Conservation (phyloP, 192 early-diverging fungal species). For the Coemansia aciculifera region DNA sequence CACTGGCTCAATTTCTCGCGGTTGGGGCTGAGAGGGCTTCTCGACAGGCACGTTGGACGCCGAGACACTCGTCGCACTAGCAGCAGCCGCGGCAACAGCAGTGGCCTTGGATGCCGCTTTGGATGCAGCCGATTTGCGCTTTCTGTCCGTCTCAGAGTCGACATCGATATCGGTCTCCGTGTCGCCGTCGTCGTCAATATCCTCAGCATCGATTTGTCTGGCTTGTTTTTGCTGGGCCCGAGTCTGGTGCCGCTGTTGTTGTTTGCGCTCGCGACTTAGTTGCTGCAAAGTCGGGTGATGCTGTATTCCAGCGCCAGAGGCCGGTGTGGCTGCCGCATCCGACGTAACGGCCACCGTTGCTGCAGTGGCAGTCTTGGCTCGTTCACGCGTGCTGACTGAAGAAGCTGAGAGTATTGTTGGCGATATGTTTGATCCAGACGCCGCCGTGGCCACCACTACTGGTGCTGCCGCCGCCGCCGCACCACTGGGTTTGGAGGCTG, state of each 20-base stretch:
- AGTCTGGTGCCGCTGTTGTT: conserved; percentile 38
- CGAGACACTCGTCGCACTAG: not conserved
- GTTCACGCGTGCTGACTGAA: not conserved
- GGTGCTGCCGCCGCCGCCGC: not conserved
- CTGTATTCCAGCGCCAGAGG: conserved; percentile 8
- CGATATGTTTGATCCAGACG: not conserved
- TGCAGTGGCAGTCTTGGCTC: conserved; percentile 2
- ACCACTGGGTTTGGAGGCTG: not conserved
- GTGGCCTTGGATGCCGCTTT: not conserved
- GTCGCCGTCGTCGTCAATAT: conserved; percentile 1
- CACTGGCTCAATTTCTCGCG: not conserved
- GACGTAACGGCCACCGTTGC: conserved; percentile 3
- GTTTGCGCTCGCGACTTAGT: conserved; percentile 45
- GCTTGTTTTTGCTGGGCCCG: conserved; percentile 22
- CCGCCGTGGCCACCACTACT: not conserved
- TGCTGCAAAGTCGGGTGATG: conserved; percentile 49
- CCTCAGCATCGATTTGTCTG: not conserved
- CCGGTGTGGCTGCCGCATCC: not conserved
- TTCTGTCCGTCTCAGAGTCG: not conserved
- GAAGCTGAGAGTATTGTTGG: not conserved
- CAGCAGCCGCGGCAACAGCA: not conserved
- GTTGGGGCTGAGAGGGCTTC: not conserved
- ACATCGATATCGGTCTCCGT: not conserved
- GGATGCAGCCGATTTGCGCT: not conserved
- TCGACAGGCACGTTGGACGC: not conserved